Evolutionary conservation across 1,139 yeast species (phyloP).

Genomic region (Candida glucosophila): DNA sequence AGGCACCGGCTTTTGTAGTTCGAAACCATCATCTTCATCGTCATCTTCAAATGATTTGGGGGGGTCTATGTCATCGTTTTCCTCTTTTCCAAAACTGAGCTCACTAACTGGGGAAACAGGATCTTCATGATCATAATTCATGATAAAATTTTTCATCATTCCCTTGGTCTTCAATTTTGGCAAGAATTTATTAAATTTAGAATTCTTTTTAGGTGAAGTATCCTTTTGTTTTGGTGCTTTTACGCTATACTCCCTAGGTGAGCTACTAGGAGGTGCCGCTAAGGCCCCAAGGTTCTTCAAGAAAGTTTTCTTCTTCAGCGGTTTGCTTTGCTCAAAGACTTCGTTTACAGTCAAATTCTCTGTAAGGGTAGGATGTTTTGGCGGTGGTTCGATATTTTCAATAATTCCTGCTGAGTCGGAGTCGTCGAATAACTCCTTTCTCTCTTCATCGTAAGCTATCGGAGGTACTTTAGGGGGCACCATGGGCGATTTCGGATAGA

Average conservation of each 20-base stretch:
- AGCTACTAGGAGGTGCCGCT: background rate
- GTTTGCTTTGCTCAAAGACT: conserved; percentile 13
- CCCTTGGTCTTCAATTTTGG: conserved; percentile 28
- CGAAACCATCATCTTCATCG: conserved; percentile 8
- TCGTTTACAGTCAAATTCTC: no score
- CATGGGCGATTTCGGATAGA: conserved; percentile 58
- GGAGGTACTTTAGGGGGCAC: conserved; percentile 30
- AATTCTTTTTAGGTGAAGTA: conserved; percentile 12
- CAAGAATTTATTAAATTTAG: conserved; percentile 24
- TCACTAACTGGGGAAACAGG: no score
- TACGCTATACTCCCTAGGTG: background rate
- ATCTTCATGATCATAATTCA: conserved; percentile 4
- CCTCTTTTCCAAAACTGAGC: conserved; percentile 14
- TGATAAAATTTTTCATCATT: conserved; percentile 22
- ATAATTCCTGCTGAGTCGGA: conserved; percentile 4
- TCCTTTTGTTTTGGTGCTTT: conserved; percentile 1
- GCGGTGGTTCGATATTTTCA: conserved; percentile 7
- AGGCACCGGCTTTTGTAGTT: conserved; percentile 10
- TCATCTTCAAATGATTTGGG: conserved; percentile 5
- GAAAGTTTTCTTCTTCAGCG: conserved; percentile 9
- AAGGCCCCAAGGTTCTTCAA: conserved; percentile 5
- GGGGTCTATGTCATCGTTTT: conserved; percentile 8
- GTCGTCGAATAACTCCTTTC: conserved; percentile 1
- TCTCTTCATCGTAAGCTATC: conserved; percentile 3
- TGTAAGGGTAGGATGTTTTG: conserved; percentile 7